Percentiles rank a stretch among this genome's conserved stretches.
Evolutionary conservation across 305 asterid genomes (phyloP).

Genomic region (Ilex paraguariensis): DNA sequence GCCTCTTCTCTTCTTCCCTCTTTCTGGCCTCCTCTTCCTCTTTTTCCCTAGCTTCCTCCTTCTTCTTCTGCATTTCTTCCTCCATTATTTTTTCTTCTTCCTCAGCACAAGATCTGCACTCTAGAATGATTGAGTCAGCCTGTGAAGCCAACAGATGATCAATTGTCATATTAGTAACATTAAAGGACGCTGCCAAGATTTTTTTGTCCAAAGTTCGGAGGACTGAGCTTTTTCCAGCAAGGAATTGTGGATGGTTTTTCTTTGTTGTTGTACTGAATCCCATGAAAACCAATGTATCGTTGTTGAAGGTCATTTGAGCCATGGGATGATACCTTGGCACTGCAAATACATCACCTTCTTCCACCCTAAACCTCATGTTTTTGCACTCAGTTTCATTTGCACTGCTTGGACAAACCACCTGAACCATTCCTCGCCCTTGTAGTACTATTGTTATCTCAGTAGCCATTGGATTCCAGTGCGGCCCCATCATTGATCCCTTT

Average conservation of each 20-base stretch:
- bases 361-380: slow-evolving; percentile 42
- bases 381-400: slow-evolving; percentile 24
- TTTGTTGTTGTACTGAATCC: slow-evolving; percentile 52
- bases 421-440: slow-evolving; percentile 70
- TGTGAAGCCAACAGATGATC: slow-evolving; percentile 39
- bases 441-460: slow-evolving; percentile 52
- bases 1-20: slow-evolving; percentile 17
- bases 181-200: slow-evolving; percentile 47
- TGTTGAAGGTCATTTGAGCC: slow-evolving; percentile 87
- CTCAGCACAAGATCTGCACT: slow-evolving; percentile 76
- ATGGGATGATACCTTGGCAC: slow-evolving; percentile 72
- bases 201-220: slow-evolving; percentile 42
- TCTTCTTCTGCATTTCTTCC: slow-evolving; percentile 42
- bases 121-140: slow-evolving; percentile 50
- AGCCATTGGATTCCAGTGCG: slow-evolving; percentile 86
- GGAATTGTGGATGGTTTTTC: slow-evolving; percentile 67
- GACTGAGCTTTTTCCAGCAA: slow-evolving; percentile 72
- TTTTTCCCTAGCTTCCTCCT: slow-evolving; percentile 23
- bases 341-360: slow-evolving; percentile 66
- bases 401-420: slow-evolving; percentile 44
- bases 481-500: slow-evolving; percentile 97
- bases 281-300: slow-evolving; percentile 58
- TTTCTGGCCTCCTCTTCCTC: slow-evolving; percentile 25
- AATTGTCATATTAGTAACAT: slow-evolving; percentile 31
- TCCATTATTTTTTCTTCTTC: slow-evolving; percentile 52